Evolutionary conservation across 2,329 filamentous ascomycete genomes (phyloP).

Genomic region (Cladophialophora psammophila): DNA sequence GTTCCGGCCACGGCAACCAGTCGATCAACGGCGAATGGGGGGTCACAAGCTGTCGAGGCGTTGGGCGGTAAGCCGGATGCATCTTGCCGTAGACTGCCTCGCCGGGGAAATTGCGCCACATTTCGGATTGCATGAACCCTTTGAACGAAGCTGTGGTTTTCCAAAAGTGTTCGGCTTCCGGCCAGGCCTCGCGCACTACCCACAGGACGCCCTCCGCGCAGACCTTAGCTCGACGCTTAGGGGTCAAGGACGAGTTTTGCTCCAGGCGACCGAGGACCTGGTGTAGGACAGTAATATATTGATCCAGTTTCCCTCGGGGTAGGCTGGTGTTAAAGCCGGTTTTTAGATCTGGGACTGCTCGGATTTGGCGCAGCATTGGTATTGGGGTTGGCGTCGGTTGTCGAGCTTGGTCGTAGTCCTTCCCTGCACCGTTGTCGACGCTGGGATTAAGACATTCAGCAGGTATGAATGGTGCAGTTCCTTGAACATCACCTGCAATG

Average conservation of each 20-base stretch:
- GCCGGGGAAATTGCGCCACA: slow-evolving; percentile 28
- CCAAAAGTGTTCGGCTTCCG: slow-evolving; percentile 16
- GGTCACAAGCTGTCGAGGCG: slow-evolving; percentile 11
- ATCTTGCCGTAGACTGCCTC: slow-evolving; percentile 16
- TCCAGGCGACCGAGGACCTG: neutral
- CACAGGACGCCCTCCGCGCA: slow-evolving; percentile 23
- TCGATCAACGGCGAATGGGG: slow-evolving; percentile 30
- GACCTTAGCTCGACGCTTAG: slow-evolving; percentile 6
- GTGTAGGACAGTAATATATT: neutral
- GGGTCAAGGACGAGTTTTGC: too few relatives aligned
- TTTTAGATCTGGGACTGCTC: too few relatives aligned
- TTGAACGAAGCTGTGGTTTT: slow-evolving; percentile 17
- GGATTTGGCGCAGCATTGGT: too few relatives aligned
- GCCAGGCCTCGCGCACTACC: slow-evolving; percentile 26
- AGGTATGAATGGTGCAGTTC: too few relatives aligned
- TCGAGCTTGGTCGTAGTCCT: too few relatives aligned
- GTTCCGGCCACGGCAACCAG: slow-evolving; percentile 32
- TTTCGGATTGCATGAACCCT: slow-evolving; percentile 6
- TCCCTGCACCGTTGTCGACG: too few relatives aligned
- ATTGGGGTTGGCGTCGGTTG: too few relatives aligned
- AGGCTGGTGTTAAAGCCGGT: neutral
- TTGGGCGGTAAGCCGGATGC: slow-evolving; percentile 24
- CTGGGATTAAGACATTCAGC: too few relatives aligned
- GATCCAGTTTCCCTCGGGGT: neutral
- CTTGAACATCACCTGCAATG: too few relatives aligned